Evolutionary conservation across 176 grass and related monocot species (phyloP).

Genomic region (Aegilops sharonensis): DNA sequence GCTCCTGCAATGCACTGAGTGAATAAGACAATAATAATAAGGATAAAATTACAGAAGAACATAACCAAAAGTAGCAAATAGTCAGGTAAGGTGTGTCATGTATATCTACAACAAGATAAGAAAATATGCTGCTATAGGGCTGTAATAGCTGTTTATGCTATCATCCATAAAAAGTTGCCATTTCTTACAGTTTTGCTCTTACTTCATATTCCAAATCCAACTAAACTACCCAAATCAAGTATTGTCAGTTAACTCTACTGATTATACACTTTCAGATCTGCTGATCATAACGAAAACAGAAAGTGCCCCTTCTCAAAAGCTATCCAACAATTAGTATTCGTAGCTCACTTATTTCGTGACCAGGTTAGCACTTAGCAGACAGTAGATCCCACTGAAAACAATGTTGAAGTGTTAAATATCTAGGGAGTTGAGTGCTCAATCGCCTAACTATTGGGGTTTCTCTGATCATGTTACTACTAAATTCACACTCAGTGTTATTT

Average conservation of each 20-base stretch:
- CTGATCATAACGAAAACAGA: not conserved
- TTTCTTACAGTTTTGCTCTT: constrained; percentile 2
- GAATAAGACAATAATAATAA: constrained; percentile 8
- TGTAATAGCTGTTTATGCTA: constrained; percentile 10
- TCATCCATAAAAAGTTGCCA: not conserved
- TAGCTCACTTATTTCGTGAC: not conserved
- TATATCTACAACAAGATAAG: not conserved
- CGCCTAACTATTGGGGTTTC: not conserved
- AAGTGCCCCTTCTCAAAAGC: not conserved
- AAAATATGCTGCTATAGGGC: not conserved
- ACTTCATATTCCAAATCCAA: constrained; percentile 7
- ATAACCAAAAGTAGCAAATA: constrained; percentile 12
- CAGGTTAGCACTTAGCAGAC: constrained; percentile 7
- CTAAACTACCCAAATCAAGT: constrained; percentile 4
- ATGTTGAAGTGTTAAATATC: not conserved
- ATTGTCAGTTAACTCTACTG: constrained; percentile 8
- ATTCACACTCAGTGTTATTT: not conserved
- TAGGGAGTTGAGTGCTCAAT: not conserved
- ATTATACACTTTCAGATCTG: not conserved
- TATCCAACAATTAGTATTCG: not conserved
- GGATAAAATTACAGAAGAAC: not conserved
- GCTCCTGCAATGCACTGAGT: constrained; percentile 18
- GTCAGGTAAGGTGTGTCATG: not conserved
- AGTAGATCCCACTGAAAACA: not conserved
- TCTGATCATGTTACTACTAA: not conserved